Base-by-base conservation (phyloP, 805 yeast species). In the Candida montana region DNA sequence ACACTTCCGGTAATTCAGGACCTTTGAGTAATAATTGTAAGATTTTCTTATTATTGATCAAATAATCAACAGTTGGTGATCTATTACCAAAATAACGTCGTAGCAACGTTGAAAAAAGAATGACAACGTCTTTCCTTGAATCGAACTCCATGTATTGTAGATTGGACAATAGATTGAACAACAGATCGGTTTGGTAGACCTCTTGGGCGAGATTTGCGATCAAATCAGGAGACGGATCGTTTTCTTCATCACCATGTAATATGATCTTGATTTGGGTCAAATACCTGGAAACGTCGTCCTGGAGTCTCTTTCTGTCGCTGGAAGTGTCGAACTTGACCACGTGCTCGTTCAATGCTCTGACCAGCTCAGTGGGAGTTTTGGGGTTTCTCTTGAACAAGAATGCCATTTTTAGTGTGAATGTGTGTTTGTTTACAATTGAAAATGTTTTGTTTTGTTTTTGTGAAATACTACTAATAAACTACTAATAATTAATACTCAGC, bases 311-410 rank as follows among this genome's bases (percentile, higher is more conserved):
- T 44, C 57, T 57, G 40, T 59, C 63, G 45, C 57, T 58, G 7
- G 58, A 48, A 5, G 63, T 56, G 17, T 61, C 57, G 17, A 83
- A 67, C 57, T 83, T 83, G 13, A 69, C 58, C 10, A 89, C 71
- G 54, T 79, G 85, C 36, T 91, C 98, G 48, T 77, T 76, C 47
- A 89, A 70, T 7, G 81, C 78, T 37, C 86, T 73, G 3, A 88
- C 83, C 44, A 89, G 74, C 55, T 91, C 99, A 16, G 76, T 75
- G 2, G 96, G 95, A 1, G 96, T 81, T 61, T 88, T 89, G 9
- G 95, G 96, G 57, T 81, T 86, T 56, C 96, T 74, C 50, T 88
- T 85, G 72, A 93, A 91, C 53, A 93, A 69, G 55, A 91, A 91
- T 11, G 96, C 84, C 96, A 90, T 88, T 7, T n/a, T n/a, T n/a